Base-by-base conservation (phyloP, 164 flowering plant species). In the Sextonia rubra region DNA sequence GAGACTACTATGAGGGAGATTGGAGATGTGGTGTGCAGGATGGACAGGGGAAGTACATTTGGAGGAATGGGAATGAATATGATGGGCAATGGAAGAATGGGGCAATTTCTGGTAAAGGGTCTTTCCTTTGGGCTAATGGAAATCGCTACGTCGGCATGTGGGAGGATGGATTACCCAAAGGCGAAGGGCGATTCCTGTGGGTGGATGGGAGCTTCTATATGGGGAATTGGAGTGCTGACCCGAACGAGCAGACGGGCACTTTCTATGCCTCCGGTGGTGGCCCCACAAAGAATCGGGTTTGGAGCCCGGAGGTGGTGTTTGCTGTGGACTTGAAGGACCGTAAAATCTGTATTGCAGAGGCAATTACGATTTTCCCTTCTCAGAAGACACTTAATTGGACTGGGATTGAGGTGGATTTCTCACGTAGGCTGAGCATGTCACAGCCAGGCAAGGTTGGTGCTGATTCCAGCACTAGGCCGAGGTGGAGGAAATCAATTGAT, bases 1-100 rank as follows among this genome's bases (percentile, higher is more conserved):
- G 98, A 1, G 98, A 94, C 78, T 76, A 60, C 70, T 91, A 90
- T 73, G 93, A 88, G 2, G 97, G 98, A 1, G 93, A 89, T 23
- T 94, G 98, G 98, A 75, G 88, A 0, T 71, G 87, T 0, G 97
- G 94, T 2, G 47, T 73, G 55, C 93, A 89, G 66, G 90, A 94
- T 29, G 98, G 98, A 0, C 84, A 86, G 7, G 97, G 97, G 15
- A 75, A 88, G 75, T 91, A 91, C 61, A 83, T 84, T 60, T 91
- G 97, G 97, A 78, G 68, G 77, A 83, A 79, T 77, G 94, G 87
- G 37, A 82, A 86, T 69, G 76, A 82, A 64, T 91, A 85, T 62
- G 77, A 78, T 30, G 97, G 94, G 15, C 83, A 85, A 58, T 91
- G 94, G 97, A 86, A 77, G 76, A 73, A 72, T 62, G 92, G 94